phyloP scores from a whole-genome alignment of 2,329 filamentous ascomycete genomes.

The Aspergillus sp. region DNA sequence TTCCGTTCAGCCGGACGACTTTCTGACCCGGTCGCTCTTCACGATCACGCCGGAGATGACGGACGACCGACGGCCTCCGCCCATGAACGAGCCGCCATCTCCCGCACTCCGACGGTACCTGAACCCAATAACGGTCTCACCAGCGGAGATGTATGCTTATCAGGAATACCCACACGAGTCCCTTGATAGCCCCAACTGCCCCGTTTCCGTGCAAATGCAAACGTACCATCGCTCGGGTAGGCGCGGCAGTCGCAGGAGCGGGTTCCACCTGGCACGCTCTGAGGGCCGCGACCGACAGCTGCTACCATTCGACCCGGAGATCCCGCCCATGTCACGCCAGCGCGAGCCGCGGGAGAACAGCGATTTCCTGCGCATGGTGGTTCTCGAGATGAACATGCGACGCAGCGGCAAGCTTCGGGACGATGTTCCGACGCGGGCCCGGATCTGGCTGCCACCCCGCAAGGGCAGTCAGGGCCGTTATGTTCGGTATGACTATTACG shows the following conservation, averaged over 20 bases:
- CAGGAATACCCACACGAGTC: slow-evolving; percentile 42
- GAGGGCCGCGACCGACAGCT: slow-evolving; percentile 47
- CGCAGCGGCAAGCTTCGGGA: slow-evolving; percentile 63
- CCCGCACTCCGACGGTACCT: slow-evolving; percentile 62
- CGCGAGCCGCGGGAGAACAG: slow-evolving; percentile 66
- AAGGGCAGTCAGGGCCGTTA: slow-evolving; percentile 27
- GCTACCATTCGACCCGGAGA: slow-evolving; percentile 36
- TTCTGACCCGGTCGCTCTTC: slow-evolving; percentile 60
- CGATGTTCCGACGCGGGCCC: slow-evolving; percentile 56
- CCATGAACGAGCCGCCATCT: slow-evolving; percentile 56
- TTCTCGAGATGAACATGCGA: slow-evolving; percentile 70
- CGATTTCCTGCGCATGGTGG: slow-evolving; percentile 65
- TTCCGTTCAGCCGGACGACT: slow-evolving; percentile 58
- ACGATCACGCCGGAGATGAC: slow-evolving; percentile 60
- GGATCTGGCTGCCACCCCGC: slow-evolving; percentile 63
- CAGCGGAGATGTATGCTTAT: slow-evolving; percentile 49
- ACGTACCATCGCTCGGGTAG: slow-evolving; percentile 54
- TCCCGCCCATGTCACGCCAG: slow-evolving; percentile 53
- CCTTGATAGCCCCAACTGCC: slow-evolving; percentile 38
- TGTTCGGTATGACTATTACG: slow-evolving; percentile 17
- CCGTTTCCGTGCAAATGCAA: slow-evolving; percentile 64
- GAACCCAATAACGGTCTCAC: slow-evolving; percentile 56
- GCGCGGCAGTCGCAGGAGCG: slow-evolving; percentile 30
- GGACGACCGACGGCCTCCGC: slow-evolving; percentile 61
- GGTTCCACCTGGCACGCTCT: slow-evolving; percentile 43